A percentile compares a stretch with the other conserved stretches of the same genome.
Evolutionary conservation across 768 basidiomycete species (phyloP).

Genomic region (Candolleomyces efflorescens): DNA sequence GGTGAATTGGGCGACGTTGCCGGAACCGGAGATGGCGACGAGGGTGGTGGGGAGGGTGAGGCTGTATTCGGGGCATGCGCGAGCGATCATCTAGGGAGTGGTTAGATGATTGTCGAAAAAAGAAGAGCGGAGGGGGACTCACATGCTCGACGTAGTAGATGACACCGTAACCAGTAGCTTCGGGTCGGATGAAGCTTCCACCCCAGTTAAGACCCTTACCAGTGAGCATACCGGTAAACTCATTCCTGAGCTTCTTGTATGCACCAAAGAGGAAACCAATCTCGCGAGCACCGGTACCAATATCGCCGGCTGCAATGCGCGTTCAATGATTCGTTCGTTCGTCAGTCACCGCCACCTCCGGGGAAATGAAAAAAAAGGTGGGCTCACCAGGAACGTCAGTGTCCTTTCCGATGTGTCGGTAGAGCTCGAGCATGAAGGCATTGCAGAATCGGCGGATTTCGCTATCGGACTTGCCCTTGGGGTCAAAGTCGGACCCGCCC

Average conservation of each 20-base stretch:
- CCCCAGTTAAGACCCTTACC: conserved; percentile 70
- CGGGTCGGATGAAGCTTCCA: conserved; percentile 70
- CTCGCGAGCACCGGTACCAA: conserved; percentile 73
- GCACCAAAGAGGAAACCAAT: conserved; percentile 76
- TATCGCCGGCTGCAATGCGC: conserved; percentile 48
- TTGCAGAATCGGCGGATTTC: conserved; percentile 71
- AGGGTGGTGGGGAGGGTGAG: conserved; percentile 41
- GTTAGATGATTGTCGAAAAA: too few relatives aligned
- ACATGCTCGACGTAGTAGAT: conserved; percentile 76
- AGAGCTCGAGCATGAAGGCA: conserved; percentile 73
- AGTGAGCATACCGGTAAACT: conserved; percentile 67
- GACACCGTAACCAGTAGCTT: conserved; percentile 70
- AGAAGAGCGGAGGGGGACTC: conserved; percentile 19
- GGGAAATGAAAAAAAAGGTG: not conserved
- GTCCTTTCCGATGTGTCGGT: conserved; percentile 65
- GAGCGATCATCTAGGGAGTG: conserved; percentile 43
- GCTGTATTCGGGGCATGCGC: conserved; percentile 53
- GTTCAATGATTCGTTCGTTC: not conserved
- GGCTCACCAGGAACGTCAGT: conserved; percentile 63
- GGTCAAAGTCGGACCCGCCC: conserved; percentile 78
- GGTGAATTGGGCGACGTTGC: conserved; percentile 74
- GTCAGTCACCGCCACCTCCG: too few relatives aligned
- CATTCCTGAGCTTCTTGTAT: conserved; percentile 71
- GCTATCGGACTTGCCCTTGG: conserved; percentile 73
- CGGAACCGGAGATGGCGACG: conserved; percentile 60